Conservation (phyloP, 2,329 filamentous ascomycete genomes). For the Myriosclerotinia duriaeana region DNA sequence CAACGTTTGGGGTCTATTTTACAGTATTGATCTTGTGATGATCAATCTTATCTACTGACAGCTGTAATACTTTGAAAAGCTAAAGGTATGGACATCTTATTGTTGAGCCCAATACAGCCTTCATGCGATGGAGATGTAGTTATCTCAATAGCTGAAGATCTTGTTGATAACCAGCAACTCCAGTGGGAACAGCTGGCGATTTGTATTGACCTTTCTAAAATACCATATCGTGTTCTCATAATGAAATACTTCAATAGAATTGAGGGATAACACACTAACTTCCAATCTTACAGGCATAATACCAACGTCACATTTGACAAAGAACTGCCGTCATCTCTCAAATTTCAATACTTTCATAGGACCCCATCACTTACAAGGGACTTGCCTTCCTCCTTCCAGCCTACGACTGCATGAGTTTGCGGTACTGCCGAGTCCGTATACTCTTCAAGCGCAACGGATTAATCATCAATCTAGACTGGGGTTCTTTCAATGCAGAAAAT, state of each 20-base stretch:
- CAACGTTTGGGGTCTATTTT: neutral
- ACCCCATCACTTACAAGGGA: neutral
- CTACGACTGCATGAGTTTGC: neutral
- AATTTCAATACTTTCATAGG: neutral
- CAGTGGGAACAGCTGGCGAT: neutral
- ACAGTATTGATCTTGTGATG: slow-evolving; percentile 10
- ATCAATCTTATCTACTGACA: neutral
- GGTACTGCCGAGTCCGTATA: neutral
- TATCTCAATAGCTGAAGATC: slow-evolving; percentile 8
- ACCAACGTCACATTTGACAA: neutral
- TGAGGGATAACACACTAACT: neutral
- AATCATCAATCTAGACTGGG: neutral
- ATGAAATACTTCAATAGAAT: neutral
- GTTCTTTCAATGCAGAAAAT: neutral
- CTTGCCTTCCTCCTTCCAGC: neutral
- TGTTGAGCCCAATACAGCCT: neutral
- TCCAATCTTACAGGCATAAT: neutral
- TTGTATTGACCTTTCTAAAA: neutral
- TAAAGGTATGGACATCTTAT: neutral
- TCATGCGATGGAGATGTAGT: neutral
- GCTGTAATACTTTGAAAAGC: neutral
- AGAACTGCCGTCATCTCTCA: neutral
- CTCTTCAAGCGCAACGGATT: neutral
- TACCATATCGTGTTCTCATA: neutral
- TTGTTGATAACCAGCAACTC: neutral